Evolutionary conservation across 345 rosid species (phyloP), one percentile per base, ranked within the genome.

Genomic region (Carallia pectinifolia): DNA sequence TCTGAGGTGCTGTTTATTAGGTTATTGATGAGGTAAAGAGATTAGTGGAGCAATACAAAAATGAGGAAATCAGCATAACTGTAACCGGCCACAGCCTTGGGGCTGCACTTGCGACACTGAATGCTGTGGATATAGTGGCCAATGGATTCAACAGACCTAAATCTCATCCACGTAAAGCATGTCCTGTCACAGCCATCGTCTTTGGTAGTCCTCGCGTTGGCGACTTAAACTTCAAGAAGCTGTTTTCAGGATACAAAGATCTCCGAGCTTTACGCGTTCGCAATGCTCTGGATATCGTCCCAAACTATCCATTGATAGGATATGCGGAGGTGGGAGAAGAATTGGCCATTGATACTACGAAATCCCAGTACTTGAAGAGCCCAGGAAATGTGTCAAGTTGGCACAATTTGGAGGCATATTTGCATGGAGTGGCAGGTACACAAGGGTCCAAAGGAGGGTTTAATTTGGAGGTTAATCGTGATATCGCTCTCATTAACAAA

Each of bases 41-140:
- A 40, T 66, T 84, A 71, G 23, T 85, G 68, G 83, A 86, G 8
- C 27, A 66, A 23, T 86, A 79, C 72, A 69, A 79, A 58, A 60
- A 85, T 2, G 87, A 86, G 62, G 87, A 86, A 23, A 66, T 80
- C 37, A 86, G 86, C 75, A 76, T 86, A 58, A 86, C 90, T 3
- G 17, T 86, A 37, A 72, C 84, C 1, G 90, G 93, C 0, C 89
- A 86, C 76, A 86, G 93, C 81, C 59, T 88, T 31, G 93, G 93
- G 0, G 85, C 79, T 16, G 86, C 89, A 23, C 75, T 88, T 23
- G 84, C 87, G 5, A 78, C 80, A 8, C 72, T 88, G n/a, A 75
- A 80, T 6, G 90, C 88, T 4, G 74, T 76, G 29, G 90, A 86
- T 64, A 77, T 86, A 55, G 75, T 80, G 29, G 61, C 76, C 0